Conservation (phyloP, 768 basidiomycete genomes). For the Pluteus cervinus region DNA sequence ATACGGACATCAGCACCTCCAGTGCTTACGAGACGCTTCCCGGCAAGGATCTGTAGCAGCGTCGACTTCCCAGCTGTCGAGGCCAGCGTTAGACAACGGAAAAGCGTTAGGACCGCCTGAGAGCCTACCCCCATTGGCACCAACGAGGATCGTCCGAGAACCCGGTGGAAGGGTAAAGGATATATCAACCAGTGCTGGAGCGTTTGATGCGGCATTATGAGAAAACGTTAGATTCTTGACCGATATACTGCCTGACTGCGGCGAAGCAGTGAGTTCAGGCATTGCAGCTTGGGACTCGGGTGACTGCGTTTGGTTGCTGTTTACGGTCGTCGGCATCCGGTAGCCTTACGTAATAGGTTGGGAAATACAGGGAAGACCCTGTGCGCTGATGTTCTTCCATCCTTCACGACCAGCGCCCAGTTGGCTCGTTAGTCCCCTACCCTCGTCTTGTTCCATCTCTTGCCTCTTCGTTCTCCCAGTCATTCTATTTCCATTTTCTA, state of each 20-base stretch:
- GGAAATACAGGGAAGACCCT: no score
- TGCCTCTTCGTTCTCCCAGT: conserved; percentile 13
- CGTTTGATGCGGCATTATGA: conserved; percentile 34
- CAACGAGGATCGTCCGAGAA: conserved; percentile 80
- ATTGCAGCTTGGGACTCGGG: conserved; percentile 2
- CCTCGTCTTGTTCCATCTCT: no score
- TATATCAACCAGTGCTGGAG: conserved; percentile 59
- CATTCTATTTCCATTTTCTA: conserved; percentile 18
- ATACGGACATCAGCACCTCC: conserved; percentile 56
- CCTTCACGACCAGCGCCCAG: no score
- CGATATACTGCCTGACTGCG: conserved; percentile 41
- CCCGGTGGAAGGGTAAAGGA: conserved; percentile 64
- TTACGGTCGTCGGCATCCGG: no score
- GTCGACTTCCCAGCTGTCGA: conserved; percentile 88
- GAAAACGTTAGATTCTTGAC: conserved; percentile 52
- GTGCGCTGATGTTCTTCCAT: no score
- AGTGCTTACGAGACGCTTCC: conserved; percentile 70
- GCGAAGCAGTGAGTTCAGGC: conserved; percentile 11
- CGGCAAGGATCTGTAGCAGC: conserved; percentile 87
- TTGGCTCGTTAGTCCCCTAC: no score
- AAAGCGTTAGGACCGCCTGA: conserved; percentile 5
- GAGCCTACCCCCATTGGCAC: conserved; percentile 85
- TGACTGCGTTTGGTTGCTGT: conserved; percentile 7
- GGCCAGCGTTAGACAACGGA: conserved; percentile 6
- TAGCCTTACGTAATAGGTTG: no score